These are phyloP conservation scores for Fusarium nisikadoi DNA, from an alignment of 2,329 filamentous ascomycete species.

Conservation along the genomic window DNA sequence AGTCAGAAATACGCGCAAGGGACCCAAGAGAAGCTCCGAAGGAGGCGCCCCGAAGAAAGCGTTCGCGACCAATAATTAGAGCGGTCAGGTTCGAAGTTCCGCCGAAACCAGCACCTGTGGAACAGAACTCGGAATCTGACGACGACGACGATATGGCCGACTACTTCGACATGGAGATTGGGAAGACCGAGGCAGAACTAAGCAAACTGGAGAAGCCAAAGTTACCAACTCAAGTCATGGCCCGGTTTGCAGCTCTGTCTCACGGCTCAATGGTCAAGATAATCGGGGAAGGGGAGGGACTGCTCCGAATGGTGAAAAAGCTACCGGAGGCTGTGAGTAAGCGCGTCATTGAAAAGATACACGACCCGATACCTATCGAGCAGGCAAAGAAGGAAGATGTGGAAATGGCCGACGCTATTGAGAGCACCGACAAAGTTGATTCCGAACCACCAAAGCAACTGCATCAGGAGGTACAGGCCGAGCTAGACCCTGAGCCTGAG, in stretches of 20 bases:
- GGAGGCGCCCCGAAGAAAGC: slow-evolving; percentile 37
- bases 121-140: slow-evolving; percentile 59
- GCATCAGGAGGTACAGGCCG: not conserved
- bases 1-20: slow-evolving; percentile 16
- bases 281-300: slow-evolving; percentile 56
- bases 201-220: slow-evolving; percentile 57
- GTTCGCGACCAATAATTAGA: slow-evolving; percentile 46
- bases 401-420: slow-evolving; percentile 40
- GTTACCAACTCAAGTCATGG: slow-evolving; percentile 54
- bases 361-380: not conserved
- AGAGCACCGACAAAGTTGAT: not conserved
- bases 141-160: slow-evolving; percentile 69
- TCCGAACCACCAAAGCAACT: not conserved
- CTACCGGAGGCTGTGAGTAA: slow-evolving; percentile 48
- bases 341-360: not conserved
- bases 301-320: slow-evolving; percentile 57
- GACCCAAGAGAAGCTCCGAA: slow-evolving; percentile 22
- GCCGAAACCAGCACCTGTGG: slow-evolving; percentile 47
- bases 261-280: slow-evolving; percentile 62
- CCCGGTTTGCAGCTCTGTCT: slow-evolving; percentile 59
- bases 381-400: slow-evolving; percentile 16
- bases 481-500: not conserved
- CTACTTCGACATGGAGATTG: slow-evolving; percentile 64
- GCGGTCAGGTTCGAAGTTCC: slow-evolving; percentile 55
- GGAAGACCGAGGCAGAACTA: slow-evolving; percentile 61